Base-by-base conservation (phyloP, 2,329 filamentous ascomycete species). In the Ophiostoma tasmaniense region DNA sequence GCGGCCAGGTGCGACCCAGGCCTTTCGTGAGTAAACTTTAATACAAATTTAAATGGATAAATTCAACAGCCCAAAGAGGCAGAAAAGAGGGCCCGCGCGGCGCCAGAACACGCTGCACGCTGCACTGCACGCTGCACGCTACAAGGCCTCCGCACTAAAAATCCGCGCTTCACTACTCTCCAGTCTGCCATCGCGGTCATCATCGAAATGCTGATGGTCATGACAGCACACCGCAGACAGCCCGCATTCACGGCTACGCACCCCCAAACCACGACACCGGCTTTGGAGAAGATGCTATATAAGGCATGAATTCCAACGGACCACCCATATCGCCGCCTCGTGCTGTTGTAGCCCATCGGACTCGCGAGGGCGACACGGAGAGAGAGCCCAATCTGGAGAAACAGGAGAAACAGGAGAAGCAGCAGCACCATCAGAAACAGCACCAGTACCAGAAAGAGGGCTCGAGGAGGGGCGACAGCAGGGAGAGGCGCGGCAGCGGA, bases 171-270 rank as follows among this genome's bases (percentile, higher is more conserved):
- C 17, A 45, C 72, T 69, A 73, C 72, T 71, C 50, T 68, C 62
- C 64, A 33, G 33, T 37, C 37, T 70, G 61, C 65, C 68, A 71
- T 73, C 73, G 70, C 30, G 30, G 61, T 64, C 33, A 30, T 73
- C 73, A 74, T 74, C 77, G 77, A 75, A 74, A 80, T 78, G 78
- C 33, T 33, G 33, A 33, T 75, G 77, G 77, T 77, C 72, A 79
- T 80, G 78, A 78, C 78, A 77, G 76, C 79, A 76, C 78, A 80
- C 77, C 75, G 75, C 71, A 76, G 78, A 80, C 77, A 75, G 75
- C 71, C 76, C 13, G 74, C 74, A 75, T 71, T 71, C 73, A 74
- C 73, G 75, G 73, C 73, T 74, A 76, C 74, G 76, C 66, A 67
- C 52, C 39, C 33, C 61, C 64, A 68, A 37, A 55, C 67, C 66